These are phyloP conservation scores for Fusarium albosuccineum DNA, from an alignment of 2,329 filamentous ascomycete species.

Conservation along the genomic window DNA sequence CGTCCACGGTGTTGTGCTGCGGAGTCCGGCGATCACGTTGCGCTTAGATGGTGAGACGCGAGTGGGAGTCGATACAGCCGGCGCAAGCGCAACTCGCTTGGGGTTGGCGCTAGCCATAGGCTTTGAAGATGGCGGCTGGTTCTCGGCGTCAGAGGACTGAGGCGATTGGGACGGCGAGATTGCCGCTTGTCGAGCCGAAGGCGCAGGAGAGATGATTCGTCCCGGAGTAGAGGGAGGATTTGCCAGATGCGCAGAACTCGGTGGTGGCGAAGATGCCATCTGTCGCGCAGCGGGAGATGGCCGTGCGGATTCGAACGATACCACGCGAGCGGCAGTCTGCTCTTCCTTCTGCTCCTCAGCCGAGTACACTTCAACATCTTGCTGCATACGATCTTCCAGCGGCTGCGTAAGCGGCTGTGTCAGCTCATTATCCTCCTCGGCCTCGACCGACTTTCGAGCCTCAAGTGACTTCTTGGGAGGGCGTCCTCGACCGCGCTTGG, in stretches of 20 bases:
- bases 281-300: slow-evolving; percentile 25
- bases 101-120: slow-evolving; percentile 61
- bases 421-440: slow-evolving; percentile 29
- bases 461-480: slow-evolving; percentile 50
- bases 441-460: slow-evolving; percentile 40
- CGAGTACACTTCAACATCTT: slow-evolving; percentile 34
- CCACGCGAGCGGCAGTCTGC: slow-evolving; percentile 22
- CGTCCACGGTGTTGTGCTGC: slow-evolving; percentile 75
- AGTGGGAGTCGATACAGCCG: slow-evolving; percentile 61
- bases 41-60: slow-evolving; percentile 73
- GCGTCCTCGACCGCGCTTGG: slow-evolving; percentile 49
- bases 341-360: slow-evolving; percentile 31
- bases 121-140: slow-evolving; percentile 78
- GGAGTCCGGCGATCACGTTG: slow-evolving; percentile 67
- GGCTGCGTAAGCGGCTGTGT: slow-evolving; percentile 29
- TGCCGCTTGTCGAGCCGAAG: slow-evolving; percentile 65
- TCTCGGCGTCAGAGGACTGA: slow-evolving; percentile 85
- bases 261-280: slow-evolving; percentile 38
- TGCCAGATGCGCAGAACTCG: slow-evolving; percentile 28
- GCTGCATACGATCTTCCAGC: slow-evolving; percentile 30
- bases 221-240: slow-evolving; percentile 60
- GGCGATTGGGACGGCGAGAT: slow-evolving; percentile 76
- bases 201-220: slow-evolving; percentile 57
- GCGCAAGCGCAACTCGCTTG: slow-evolving; percentile 63
- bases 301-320: slow-evolving; percentile 37